Percentiles rank a stretch among this genome's conserved stretches.
Conservation (phyloP, 2,329 filamentous ascomycete genomes). For the Penicillium sp. region DNA sequence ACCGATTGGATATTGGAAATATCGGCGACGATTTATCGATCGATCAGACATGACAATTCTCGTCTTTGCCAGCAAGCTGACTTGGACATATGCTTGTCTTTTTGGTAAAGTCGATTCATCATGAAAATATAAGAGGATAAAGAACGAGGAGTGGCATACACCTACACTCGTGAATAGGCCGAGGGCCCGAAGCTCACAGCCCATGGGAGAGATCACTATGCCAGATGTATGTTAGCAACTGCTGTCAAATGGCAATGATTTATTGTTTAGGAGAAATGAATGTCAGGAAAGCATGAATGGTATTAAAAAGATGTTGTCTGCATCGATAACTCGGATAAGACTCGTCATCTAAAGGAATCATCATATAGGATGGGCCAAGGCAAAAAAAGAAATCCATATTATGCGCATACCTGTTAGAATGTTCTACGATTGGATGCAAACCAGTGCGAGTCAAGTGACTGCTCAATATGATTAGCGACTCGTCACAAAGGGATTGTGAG, state of each 20-base stretch:
- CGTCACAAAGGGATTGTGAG: slow-evolving; percentile 24
- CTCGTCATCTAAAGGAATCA: slow-evolving; percentile 66
- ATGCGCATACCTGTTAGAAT: slow-evolving; percentile 19
- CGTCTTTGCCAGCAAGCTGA: slow-evolving; percentile 55
- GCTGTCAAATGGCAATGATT: slow-evolving; percentile 7
- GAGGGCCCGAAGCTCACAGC: neutral
- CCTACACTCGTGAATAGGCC: slow-evolving; percentile 13
- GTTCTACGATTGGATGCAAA: slow-evolving; percentile 17
- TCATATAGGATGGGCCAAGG: slow-evolving; percentile 39
- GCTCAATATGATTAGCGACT: slow-evolving; percentile 32
- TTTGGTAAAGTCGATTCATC: slow-evolving; percentile 80
- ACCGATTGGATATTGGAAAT: slow-evolving; percentile 20
- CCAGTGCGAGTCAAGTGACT: slow-evolving; percentile 7
- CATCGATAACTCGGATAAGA: slow-evolving; percentile 67
- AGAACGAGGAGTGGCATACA: slow-evolving; percentile 35
- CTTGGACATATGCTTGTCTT: slow-evolving; percentile 99
- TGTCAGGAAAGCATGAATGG: slow-evolving; percentile 66
- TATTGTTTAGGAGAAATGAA: slow-evolving; percentile 12
- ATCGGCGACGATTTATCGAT: slow-evolving; percentile 30
- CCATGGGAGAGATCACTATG: slow-evolving; percentile 5
- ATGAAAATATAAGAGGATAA: slow-evolving; percentile 51
- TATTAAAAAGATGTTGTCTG: slow-evolving; percentile 59
- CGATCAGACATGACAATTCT: slow-evolving; percentile 56
- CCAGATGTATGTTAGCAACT: slow-evolving; percentile 16
- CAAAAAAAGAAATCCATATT: neutral